A percentile compares a stretch with the other conserved stretches of the same genome.
Conservation (phyloP, 305 asterid genomes). For the Fraxinus paxiana region DNA sequence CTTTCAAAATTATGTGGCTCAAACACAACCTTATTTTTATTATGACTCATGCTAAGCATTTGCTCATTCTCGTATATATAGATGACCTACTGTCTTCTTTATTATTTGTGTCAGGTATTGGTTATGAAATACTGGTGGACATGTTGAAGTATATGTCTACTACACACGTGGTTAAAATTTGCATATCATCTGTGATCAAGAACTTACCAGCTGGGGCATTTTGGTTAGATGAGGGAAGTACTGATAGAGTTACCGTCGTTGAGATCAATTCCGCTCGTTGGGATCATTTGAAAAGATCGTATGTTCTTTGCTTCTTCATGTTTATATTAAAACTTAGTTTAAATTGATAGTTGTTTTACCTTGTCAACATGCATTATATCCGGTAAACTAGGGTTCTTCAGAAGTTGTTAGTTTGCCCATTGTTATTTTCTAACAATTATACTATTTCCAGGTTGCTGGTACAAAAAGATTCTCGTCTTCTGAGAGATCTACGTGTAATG, state of each 20-base stretch:
- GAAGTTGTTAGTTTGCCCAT: constrained; percentile 5
- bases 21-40: background rate
- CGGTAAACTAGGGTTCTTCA: background rate
- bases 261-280: constrained; percentile 71
- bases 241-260: constrained; percentile 37
- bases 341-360: background rate
- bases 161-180: constrained; percentile 76
- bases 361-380: background rate
- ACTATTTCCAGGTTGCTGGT: constrained; percentile 47
- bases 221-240: constrained; percentile 59
- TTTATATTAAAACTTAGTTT: constrained; percentile 11
- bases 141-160: constrained; percentile 70
- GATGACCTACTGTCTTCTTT: constrained; percentile 20
- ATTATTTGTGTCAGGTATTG: constrained; percentile 58
- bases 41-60: background rate
- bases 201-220: constrained; percentile 84
- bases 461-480: constrained; percentile 56
- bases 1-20: too few relatives aligned
- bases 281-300: constrained; percentile 73
- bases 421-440: constrained; percentile 12
- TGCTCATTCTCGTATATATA: background rate
- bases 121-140: constrained; percentile 75
- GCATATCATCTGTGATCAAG: constrained; percentile 51
- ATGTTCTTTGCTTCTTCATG: constrained; percentile 32
- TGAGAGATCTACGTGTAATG: constrained; percentile 67